A percentile compares a stretch with the other conserved stretches of the same genome.
phyloP scores from a whole-genome alignment of 495 filamentous ascomycete genomes.

The Tuber borchii region DNA sequence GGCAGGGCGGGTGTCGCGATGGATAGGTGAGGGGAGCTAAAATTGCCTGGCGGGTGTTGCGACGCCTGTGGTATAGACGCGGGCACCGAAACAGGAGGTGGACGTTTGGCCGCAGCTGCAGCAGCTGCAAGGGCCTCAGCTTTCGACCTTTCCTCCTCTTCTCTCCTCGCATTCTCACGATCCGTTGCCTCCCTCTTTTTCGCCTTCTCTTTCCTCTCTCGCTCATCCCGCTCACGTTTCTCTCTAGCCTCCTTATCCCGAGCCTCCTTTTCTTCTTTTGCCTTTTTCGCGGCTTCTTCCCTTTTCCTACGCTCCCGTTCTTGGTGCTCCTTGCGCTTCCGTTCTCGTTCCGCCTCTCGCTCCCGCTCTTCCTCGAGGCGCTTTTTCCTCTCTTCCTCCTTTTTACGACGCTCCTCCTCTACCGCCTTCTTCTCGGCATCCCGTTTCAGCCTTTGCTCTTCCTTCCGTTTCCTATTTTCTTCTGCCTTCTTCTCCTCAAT shows the following conservation, averaged over 20 bases:
- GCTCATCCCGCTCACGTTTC: conserved; percentile 66
- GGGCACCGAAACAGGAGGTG: conserved; percentile 50
- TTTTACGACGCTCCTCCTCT: conserved; percentile 87
- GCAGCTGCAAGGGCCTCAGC: conserved; percentile 46
- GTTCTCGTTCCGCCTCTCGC: conserved; percentile 73
- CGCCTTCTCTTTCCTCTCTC: conserved; percentile 60
- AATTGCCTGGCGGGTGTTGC: conserved; percentile 42
- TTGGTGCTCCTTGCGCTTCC: conserved; percentile 70
- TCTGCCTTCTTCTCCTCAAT: conserved; percentile 74
- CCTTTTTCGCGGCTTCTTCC: conserved; percentile 54
- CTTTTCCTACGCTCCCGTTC: conserved; percentile 71
- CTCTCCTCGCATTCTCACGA: conserved; percentile 59
- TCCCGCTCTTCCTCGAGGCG: conserved; percentile 77
- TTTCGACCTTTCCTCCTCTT: conserved; percentile 52
- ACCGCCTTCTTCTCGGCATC: conserved; percentile 84
- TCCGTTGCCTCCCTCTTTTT: conserved; percentile 62
- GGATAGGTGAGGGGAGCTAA: conserved; percentile 70
- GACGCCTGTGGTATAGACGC: conserved; percentile 45
- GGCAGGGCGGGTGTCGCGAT: conserved; percentile 74
- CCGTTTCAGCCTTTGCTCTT: conserved; percentile 80
- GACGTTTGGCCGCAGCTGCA: conserved; percentile 50
- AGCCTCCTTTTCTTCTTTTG: conserved; percentile 65
- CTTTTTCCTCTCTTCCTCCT: conserved; percentile 83
- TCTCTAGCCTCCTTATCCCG: conserved; percentile 67
- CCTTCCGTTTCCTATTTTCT: conserved; percentile 68